Conservation (phyloP, 768 basidiomycete species). For the Glaciozyma martinii region DNA sequence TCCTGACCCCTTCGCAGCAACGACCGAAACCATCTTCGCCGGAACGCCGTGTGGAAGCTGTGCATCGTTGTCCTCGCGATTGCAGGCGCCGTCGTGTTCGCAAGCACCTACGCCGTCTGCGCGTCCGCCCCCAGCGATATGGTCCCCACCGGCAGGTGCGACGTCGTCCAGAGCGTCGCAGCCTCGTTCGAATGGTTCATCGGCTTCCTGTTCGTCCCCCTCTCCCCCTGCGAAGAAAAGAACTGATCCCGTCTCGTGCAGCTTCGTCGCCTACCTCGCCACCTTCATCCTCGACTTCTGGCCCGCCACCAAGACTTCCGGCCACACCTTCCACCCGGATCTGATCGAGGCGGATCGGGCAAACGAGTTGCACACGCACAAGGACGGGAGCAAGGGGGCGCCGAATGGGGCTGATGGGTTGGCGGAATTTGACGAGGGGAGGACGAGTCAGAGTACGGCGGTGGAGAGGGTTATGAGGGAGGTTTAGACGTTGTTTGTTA, state of each 20-base stretch:
- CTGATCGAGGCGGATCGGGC: conserved; percentile 20
- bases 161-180: conserved; percentile 37
- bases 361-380: conserved; percentile 28
- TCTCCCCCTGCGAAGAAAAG: not conserved
- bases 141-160: conserved; percentile 34
- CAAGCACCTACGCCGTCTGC: conserved; percentile 35
- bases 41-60: conserved; percentile 42
- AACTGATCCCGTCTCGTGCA: not conserved
- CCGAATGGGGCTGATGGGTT: conserved; percentile 10
- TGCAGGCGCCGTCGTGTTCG: conserved; percentile 39
- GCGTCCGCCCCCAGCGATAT: conserved; percentile 17
- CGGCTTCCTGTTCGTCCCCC: conserved; percentile 34
- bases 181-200: conserved; percentile 41
- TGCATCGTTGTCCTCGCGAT: conserved; percentile 39
- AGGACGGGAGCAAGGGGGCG: conserved; percentile 5
- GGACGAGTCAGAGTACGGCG: not conserved
- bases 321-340: conserved; percentile 8
- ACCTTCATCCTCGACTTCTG: conserved; percentile 42
- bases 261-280: conserved; percentile 37
- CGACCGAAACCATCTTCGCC: conserved; percentile 37
- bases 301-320: conserved; percentile 36
- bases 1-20: conserved; percentile 31
- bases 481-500: not conserved
- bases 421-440: conserved; percentile 4
- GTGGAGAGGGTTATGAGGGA: not conserved